phyloP scores from a whole-genome alignment of 371 early-diverging fungal genomes.

The Mortierella sp. region DNA sequence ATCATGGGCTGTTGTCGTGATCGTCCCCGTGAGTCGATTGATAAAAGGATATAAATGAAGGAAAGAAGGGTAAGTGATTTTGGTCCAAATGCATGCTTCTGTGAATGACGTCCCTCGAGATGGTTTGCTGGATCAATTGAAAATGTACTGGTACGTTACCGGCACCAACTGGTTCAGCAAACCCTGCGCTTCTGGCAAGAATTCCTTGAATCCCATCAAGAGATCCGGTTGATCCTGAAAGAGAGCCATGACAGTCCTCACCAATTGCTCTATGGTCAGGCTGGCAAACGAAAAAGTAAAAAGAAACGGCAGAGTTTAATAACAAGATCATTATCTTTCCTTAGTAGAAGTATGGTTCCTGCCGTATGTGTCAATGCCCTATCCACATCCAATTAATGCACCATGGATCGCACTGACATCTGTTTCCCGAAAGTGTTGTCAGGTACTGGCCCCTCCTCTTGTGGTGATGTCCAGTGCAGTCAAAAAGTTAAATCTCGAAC shows the following conservation, averaged over 20 bases:
- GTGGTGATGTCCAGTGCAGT: neutral
- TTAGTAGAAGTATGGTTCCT: neutral
- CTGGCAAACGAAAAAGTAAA: slow-evolving; percentile 5
- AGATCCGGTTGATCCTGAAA: slow-evolving; percentile 58
- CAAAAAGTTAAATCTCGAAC: neutral
- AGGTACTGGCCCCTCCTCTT: neutral
- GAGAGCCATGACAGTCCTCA: slow-evolving; percentile 54
- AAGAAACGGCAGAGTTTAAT: neutral
- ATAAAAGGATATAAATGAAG: neutral
- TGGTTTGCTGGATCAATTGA: neutral
- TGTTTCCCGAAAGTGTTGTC: neutral
- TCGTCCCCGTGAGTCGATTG: neutral
- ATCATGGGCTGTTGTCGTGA: slow-evolving; percentile 41
- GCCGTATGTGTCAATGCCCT: neutral
- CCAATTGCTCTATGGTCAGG: slow-evolving; percentile 49
- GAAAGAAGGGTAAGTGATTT: neutral
- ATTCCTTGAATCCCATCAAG: slow-evolving; percentile 55
- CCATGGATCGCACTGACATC: too few relatives aligned
- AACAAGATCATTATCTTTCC: neutral
- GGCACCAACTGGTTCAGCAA: slow-evolving; percentile 53
- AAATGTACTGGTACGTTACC: slow-evolving; percentile 15
- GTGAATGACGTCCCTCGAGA: too few relatives aligned
- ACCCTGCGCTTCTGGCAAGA: slow-evolving; percentile 55
- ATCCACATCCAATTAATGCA: neutral
- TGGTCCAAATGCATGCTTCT: too few relatives aligned